phyloP scores from a whole-genome alignment of 768 basidiomycete species.

The Royoungia palumana region DNA sequence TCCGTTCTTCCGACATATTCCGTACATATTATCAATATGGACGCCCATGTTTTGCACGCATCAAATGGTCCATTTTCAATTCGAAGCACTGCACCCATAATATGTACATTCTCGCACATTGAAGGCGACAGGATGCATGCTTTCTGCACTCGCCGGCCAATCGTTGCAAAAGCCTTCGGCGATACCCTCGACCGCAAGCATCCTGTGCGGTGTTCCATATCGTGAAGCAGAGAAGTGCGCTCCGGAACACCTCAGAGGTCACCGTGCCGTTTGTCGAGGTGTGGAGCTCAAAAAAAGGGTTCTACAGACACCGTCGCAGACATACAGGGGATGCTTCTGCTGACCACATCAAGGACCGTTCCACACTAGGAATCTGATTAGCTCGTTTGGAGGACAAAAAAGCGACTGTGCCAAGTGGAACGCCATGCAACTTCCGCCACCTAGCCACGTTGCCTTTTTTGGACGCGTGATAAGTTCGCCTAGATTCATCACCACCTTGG shows the following conservation, averaged over 20 bases:
- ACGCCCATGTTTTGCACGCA: conserved; percentile 11
- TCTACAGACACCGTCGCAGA: conserved; percentile 4
- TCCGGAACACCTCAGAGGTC: conserved; percentile 13
- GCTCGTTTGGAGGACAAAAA: background rate
- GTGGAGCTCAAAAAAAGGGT: conserved; percentile 18
- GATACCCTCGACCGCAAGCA: conserved; percentile 28
- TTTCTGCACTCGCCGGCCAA: conserved; percentile 20
- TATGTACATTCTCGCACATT: conserved; percentile 10
- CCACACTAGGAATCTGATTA: background rate
- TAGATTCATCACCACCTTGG: conserved; percentile 8
- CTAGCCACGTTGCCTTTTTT: conserved; percentile 19
- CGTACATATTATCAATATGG: conserved; percentile 15
- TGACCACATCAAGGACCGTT: conserved; percentile 3
- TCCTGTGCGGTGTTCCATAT: conserved; percentile 31
- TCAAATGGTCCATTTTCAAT: conserved; percentile 28
- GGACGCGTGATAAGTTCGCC: background rate
- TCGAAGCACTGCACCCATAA: conserved; percentile 24
- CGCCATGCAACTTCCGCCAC: conserved; percentile 20
- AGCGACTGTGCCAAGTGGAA: background rate
- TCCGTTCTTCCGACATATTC: conserved; percentile 5
- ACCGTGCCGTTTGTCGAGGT: conserved; percentile 11
- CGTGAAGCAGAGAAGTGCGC: conserved; percentile 20
- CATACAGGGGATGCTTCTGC: conserved; percentile 1
- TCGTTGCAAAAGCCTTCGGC: conserved; percentile 4
- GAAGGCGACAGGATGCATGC: conserved; percentile 5